phyloP scores from a whole-genome alignment of 2,329 filamentous ascomycete species.

The Ophiostoma piceae region DNA sequence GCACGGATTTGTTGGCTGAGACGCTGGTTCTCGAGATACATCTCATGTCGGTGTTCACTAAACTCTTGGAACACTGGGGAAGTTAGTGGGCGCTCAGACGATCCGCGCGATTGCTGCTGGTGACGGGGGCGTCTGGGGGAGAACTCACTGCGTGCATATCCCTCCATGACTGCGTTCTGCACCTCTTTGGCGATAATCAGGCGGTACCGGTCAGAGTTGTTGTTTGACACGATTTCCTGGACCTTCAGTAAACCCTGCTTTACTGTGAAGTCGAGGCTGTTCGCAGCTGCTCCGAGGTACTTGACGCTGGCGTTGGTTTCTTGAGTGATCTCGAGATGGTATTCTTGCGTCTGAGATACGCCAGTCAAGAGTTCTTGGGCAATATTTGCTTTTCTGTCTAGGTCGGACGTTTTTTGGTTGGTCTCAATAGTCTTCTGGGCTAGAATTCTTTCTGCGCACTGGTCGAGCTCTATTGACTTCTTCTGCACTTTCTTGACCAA shows the following conservation, averaged over 20 bases:
- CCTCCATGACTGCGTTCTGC: background rate
- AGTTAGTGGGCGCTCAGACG: background rate
- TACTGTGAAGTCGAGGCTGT: background rate
- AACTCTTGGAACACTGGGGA: background rate
- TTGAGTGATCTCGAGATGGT: background rate
- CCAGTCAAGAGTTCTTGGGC: background rate
- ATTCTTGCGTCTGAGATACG: background rate
- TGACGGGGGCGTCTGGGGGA: background rate
- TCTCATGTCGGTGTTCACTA: background rate
- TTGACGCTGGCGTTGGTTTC: background rate
- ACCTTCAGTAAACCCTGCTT: background rate
- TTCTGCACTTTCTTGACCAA: slow-evolving; percentile 20
- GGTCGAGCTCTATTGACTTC: slow-evolving; percentile 19
- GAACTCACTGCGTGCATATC: background rate
- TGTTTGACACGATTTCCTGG: background rate
- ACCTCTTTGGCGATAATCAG: background rate
- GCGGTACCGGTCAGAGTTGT: background rate
- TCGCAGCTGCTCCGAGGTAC: background rate
- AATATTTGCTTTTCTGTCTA: background rate
- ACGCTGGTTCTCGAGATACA: background rate
- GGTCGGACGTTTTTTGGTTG: background rate
- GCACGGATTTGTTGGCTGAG: background rate
- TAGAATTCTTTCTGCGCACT: slow-evolving; percentile 20
- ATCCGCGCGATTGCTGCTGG: background rate
- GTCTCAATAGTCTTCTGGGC: slow-evolving; percentile 12